Conservation (phyloP, 2,329 filamentous ascomycete genomes). For the Alternaria gaisen region DNA sequence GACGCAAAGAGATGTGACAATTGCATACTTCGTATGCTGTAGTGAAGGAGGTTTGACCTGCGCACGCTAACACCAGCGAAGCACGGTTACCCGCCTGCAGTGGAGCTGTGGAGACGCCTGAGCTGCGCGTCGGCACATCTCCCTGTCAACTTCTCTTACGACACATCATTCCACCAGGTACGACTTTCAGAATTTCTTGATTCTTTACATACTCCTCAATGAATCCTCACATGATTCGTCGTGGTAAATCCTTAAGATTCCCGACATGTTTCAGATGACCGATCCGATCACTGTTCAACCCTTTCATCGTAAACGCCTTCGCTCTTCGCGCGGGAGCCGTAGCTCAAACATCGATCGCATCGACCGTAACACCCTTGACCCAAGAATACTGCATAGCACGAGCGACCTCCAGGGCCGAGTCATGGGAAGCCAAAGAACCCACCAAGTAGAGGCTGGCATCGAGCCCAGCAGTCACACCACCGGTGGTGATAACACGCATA, state of each 20-base stretch:
- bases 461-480: constrained; percentile 80
- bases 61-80: background rate
- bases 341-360: constrained; percentile 80
- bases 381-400: constrained; percentile 82
- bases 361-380: constrained; percentile 85
- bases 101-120: constrained; percentile 10
- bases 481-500: constrained; percentile 78
- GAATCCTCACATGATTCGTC: constrained; percentile 40
- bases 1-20: background rate
- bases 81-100: background rate
- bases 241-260: constrained; percentile 38
- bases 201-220: constrained; percentile 31
- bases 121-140: constrained; percentile 6
- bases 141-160: background rate
- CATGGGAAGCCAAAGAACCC: constrained; percentile 80
- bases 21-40: background rate
- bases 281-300: constrained; percentile 31
- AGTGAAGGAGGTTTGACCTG: background rate
- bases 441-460: constrained; percentile 88
- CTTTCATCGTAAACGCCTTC: constrained; percentile 35
- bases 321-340: constrained; percentile 30
- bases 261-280: constrained; percentile 37
- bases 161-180: background rate
- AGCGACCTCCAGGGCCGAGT: constrained; percentile 78
- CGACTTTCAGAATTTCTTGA: constrained; percentile 4